These are phyloP conservation scores for Nicotiana obtusifolia DNA, from an alignment of 257 asterid species.

Conservation along the genomic window DNA sequence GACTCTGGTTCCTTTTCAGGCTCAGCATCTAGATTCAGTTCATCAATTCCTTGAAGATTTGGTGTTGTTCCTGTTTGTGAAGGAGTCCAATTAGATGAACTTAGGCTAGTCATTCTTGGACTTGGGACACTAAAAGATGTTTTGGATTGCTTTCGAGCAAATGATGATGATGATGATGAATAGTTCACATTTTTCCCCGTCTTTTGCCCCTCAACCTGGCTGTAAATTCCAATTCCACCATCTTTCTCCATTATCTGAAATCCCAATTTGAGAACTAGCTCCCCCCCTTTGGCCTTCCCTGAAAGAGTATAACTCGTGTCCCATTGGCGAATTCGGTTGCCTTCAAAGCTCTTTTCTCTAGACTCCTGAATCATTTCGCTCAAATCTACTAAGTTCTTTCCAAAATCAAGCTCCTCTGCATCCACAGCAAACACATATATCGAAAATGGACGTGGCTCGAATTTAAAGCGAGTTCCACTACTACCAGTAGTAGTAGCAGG, in stretches of 20 bases:
- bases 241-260: slow-evolving; percentile 98
- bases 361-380: slow-evolving; percentile 69
- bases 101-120: slow-evolving; percentile 46
- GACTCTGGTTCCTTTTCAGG: slow-evolving; percentile 24
- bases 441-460: slow-evolving; percentile 76
- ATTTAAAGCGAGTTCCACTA: slow-evolving; percentile 41
- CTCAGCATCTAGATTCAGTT: slow-evolving; percentile 65
- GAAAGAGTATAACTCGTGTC: slow-evolving; percentile 46
- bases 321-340: slow-evolving; percentile 69
- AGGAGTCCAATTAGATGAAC: slow-evolving; percentile 55
- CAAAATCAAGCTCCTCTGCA: slow-evolving; percentile 74
- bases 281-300: slow-evolving; percentile 91
- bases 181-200: slow-evolving; percentile 19
- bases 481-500: slow-evolving; percentile 15
- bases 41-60: slow-evolving; percentile 59
- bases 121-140: slow-evolving; percentile 76
- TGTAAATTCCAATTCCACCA: slow-evolving; percentile 77
- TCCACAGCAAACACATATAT: slow-evolving; percentile 72
- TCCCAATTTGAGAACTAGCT: slow-evolving; percentile 71
- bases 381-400: slow-evolving; percentile 59
- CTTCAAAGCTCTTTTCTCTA: slow-evolving; percentile 60
- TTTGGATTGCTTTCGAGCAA: slow-evolving; percentile 69
- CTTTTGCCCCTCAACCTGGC: slow-evolving; percentile 50
- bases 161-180: slow-evolving; percentile 33
- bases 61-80: slow-evolving; percentile 38